A percentile compares a stretch with the other conserved stretches of the same genome.
These are phyloP conservation scores for Dipteronia dyeriana DNA, from an alignment of 345 rosid genomes.

Conservation along the genomic window DNA sequence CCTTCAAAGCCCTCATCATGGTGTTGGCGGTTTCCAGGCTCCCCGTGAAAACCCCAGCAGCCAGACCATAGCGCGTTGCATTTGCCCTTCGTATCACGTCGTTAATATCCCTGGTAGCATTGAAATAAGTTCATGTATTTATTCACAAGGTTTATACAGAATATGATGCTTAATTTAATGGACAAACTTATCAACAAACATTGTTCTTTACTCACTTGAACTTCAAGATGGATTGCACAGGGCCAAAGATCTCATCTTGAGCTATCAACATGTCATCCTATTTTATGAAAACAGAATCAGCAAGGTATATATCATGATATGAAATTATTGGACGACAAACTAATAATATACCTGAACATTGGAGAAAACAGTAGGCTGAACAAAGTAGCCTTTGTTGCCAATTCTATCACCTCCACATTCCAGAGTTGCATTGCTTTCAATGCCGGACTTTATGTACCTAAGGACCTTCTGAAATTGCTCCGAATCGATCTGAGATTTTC, in stretches of 20 bases:
- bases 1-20: constrained; percentile 67
- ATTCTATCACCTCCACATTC: constrained; percentile 86
- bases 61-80: constrained; percentile 64
- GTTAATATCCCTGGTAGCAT: constrained; percentile 51
- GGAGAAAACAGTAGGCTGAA: constrained; percentile 97
- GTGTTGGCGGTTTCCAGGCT: constrained; percentile 68
- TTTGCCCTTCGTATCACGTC: constrained; percentile 85
- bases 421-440: constrained; percentile 78
- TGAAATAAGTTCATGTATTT: not conserved
- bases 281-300: not conserved
- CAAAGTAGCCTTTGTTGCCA: constrained; percentile 78
- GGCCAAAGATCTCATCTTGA: constrained; percentile 93
- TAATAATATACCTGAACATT: constrained; percentile 59
- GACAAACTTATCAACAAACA: too few species aligned
- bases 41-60: constrained; percentile 90
- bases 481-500: constrained; percentile 57
- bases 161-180: not conserved
- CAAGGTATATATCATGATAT: not conserved
- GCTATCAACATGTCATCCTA: constrained; percentile 96
- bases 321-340: not conserved
- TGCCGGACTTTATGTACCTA: constrained; percentile 69
- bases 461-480: constrained; percentile 85
- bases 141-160: not conserved
- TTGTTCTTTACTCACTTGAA: constrained; percentile 60
- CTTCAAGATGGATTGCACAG: constrained; percentile 93